phyloP scores from a whole-genome alignment of 768 basidiomycete genomes.

The Boletus subparvulus region DNA sequence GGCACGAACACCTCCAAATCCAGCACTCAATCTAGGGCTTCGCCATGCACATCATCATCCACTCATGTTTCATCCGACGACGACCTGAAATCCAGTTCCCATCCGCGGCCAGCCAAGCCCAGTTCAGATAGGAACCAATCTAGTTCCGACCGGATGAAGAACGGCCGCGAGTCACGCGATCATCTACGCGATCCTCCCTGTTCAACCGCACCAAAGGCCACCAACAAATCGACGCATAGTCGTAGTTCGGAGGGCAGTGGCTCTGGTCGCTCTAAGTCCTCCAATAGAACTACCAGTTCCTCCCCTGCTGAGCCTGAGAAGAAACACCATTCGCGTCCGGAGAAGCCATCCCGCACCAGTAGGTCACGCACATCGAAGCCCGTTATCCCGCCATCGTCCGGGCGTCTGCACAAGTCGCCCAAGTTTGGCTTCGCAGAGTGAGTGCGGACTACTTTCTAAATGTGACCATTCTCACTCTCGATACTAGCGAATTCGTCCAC shows the following conservation, averaged over 20 bases:
- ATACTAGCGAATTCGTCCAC: slow-evolving; percentile 30
- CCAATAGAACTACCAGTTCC: slow-evolving; percentile 11
- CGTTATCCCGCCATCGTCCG: slow-evolving; percentile 30
- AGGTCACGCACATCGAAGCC: slow-evolving; percentile 24
- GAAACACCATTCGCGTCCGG: slow-evolving; percentile 8
- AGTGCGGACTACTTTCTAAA: slow-evolving; percentile 7
- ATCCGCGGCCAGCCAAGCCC: slow-evolving; percentile 15
- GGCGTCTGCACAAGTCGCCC: slow-evolving; percentile 19
- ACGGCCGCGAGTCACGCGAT: slow-evolving; percentile 22
- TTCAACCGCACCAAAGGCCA: slow-evolving; percentile 11
- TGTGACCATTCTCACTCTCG: slow-evolving; percentile 7
- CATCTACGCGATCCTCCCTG: slow-evolving; percentile 19
- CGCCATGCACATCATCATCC: slow-evolving; percentile 16
- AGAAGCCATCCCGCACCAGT: slow-evolving; percentile 13
- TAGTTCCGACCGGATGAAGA: slow-evolving; percentile 21
- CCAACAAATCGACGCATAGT: slow-evolving; percentile 9
- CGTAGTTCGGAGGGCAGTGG: slow-evolving; percentile 12
- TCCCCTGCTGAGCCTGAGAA: not conserved
- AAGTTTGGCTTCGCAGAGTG: slow-evolving; percentile 30
- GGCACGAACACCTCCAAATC: slow-evolving; percentile 9
- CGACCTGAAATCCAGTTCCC: slow-evolving; percentile 13
- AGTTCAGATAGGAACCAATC: slow-evolving; percentile 11
- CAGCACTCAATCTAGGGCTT: slow-evolving; percentile 7
- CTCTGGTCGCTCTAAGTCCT: slow-evolving; percentile 14
- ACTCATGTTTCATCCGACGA: slow-evolving; percentile 14